Conservation (phyloP, 2,329 filamentous ascomycete species). For the Arthrobotrys entomopaga region DNA sequence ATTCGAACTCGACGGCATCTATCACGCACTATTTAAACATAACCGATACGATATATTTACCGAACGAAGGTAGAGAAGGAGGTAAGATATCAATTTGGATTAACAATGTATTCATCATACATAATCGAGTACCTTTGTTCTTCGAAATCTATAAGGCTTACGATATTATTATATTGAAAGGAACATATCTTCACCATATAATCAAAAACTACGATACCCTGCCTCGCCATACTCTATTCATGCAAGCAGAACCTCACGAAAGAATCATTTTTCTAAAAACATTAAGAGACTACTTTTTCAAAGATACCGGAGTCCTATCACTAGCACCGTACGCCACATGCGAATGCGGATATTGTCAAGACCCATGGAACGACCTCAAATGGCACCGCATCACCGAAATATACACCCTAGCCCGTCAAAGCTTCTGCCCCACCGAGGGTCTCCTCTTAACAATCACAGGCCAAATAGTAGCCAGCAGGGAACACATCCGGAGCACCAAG, state of each 20-base stretch:
- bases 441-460: slow-evolving; percentile 8
- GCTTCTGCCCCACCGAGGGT: neutral
- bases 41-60: neutral
- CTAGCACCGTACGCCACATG: neutral
- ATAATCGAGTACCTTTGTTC: neutral
- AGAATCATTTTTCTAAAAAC: neutral
- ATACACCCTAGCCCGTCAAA: slow-evolving; percentile 4
- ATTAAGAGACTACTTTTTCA: slow-evolving; percentile 5
- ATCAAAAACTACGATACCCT: slow-evolving; percentile 10
- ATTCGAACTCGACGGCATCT: neutral
- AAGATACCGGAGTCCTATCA: slow-evolving; percentile 2
- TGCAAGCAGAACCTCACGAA: slow-evolving; percentile 6
- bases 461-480: slow-evolving; percentile 4
- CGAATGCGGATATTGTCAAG: neutral
- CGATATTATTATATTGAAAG: neutral
- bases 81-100: neutral
- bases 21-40: slow-evolving; percentile 5
- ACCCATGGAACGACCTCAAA: neutral
- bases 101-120: no score
- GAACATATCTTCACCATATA: slow-evolving; percentile 15
- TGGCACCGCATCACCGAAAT: slow-evolving; percentile 15
- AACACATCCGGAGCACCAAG: neutral
- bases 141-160: neutral
- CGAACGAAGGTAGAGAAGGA: slow-evolving; percentile 18
- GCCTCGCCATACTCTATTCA: slow-evolving; percentile 13